Evolutionary conservation across 257 asterid species (phyloP).

Genomic region (Agastache rugosa): DNA sequence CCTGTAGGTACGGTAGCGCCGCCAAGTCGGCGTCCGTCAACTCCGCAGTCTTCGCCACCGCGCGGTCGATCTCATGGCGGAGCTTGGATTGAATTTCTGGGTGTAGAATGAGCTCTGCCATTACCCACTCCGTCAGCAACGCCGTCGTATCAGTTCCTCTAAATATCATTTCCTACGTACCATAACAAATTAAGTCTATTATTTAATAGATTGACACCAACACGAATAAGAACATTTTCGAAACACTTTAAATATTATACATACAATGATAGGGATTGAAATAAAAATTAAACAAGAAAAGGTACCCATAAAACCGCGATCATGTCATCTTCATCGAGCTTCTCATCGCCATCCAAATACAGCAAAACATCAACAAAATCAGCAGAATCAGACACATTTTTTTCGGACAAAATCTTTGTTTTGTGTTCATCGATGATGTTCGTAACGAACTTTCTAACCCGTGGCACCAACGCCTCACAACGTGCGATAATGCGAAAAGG

Average conservation of each 20-base stretch:
- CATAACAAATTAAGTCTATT: neutral
- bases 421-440: constrained; percentile 53
- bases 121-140: constrained; percentile 59
- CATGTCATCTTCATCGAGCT: constrained; percentile 76
- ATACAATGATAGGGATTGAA: too few species aligned
- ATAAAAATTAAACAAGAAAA: neutral
- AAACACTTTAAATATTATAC: too few species aligned
- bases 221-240: too few species aligned
- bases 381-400: neutral
- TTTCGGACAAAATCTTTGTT: neutral
- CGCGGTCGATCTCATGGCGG: constrained; percentile 47
- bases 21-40: constrained; percentile 48
- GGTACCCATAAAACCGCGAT: constrained; percentile 83
- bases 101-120: constrained; percentile 60
- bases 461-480: constrained; percentile 53
- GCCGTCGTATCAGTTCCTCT: constrained; percentile 67
- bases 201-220: too few species aligned
- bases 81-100: constrained; percentile 54
- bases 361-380: constrained; percentile 79
- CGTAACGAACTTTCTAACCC: constrained; percentile 54
- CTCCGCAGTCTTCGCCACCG: neutral
- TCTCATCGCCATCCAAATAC: constrained; percentile 72
- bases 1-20: constrained; percentile 58
- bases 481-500: constrained; percentile 47
- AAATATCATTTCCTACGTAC: constrained; percentile 58